Evolutionary conservation across 331 rosid species (phyloP), one percentile per base, ranked within the genome.

Genomic region (Quercus tomentella): DNA sequence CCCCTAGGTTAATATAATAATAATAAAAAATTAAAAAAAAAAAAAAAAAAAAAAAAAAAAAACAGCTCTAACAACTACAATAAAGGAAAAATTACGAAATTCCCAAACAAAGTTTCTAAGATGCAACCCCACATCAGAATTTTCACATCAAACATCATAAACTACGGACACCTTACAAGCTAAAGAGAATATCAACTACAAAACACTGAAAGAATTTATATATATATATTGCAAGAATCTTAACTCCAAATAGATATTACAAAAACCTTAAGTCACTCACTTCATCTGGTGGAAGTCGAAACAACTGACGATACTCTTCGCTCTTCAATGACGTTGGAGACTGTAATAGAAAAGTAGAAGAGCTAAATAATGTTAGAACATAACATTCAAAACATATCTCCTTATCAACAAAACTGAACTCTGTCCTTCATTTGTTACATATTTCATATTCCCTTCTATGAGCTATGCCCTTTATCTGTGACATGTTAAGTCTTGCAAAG

Each of bases 231-330:
- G 45, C 45, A 41, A 41, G 45, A 41, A 41, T 41, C 45, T 41
- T 41, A 43, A 28, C 7, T 35, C 15, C 33, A 14, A 58, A 62
- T 18, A 77, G 15, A 43, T 20, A 30, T 12, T 41, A 21, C 7
- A 57, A 74, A 73, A 31, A 41, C 73, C 2, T 81, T 37, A 73
- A 78, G 78, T 65, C 67, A 89, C 99, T 93, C 80, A 95, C 99
- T 82, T 96, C 98, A 26, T 90, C 99, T 0, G 70, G 81, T 15
- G 97, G 97, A 85, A 96, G 99, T 33, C 92, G 98, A 83, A 96
- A 96, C 89, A 96, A 85, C 66, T 91, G 99, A 11, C 98, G 92
- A 79, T 96, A 96, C 84, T 96, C 99, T 86, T 96, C 98, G 31
- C 98, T 96, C 87, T 82, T 96, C 89, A 87, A 82, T 28, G 43